Evolutionary conservation across 352 stramenopile species (phyloP), one percentile per base, ranked within the genome.

Genomic region (Elongisporangium senticosum): DNA sequence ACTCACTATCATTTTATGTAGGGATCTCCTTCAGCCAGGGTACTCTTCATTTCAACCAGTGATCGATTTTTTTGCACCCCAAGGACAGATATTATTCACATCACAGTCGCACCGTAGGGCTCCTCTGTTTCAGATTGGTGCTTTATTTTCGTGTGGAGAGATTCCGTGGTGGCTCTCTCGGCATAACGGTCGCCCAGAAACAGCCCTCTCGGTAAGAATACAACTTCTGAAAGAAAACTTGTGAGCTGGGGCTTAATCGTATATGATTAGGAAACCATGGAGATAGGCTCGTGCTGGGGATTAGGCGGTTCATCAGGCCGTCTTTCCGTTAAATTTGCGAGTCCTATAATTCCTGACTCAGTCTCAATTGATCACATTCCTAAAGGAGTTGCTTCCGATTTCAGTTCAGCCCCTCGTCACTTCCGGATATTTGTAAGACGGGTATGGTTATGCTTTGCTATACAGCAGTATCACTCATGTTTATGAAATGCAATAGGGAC

Each of bases 301-400:
- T 72, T 95, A 33, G 56, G 59, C 6, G 79, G 84, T 0, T 60
- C 69, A 5, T 71, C 63, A 7, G 87, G 86, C 19, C 83, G 74
- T 10, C 70, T 96, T 13, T 90, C 87, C 0, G 76, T 96, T 15
- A 84, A 83, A 24, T 90, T 96, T 43, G 62, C 72, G 8, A 61
- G 77, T 6, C 76, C 79, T 51, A 83, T 96, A 50, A 55, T 91
- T 50, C 74, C 73, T 14, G 74, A 89, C 8, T 61, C 79, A 3
- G 65, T 96, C 40, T 87, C 79, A 8, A 77, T 96, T 26, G 86
- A 96, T 55, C 87, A 96, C 53, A 90, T 95, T 47, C 72, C 79
- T 5, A 67, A 80, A 26, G 65, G 79, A 50, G 81, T 92, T 15
- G 84, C 82, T 7, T 73, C 74, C 4, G 79, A 95, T 58, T 88